Evolutionary conservation across 2,329 filamentous ascomycete species (phyloP), one percentile per base, ranked within the genome.

Genomic region (Cercospora nicotianae): DNA sequence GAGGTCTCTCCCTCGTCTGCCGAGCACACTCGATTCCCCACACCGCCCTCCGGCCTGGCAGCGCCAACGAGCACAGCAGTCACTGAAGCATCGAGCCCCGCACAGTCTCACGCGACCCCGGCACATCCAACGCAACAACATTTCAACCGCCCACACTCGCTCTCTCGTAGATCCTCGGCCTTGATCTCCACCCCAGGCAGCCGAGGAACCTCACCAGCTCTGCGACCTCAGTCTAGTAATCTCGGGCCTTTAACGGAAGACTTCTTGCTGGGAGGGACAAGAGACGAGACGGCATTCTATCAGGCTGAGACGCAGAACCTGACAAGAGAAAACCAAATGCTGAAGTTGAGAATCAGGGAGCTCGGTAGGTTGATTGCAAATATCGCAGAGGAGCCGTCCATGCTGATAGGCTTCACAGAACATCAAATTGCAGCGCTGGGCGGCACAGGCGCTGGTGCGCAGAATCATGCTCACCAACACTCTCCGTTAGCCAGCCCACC

Each of bases 231-330:
- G 74, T 90, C 75, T 79, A 86, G 74, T 80, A 87, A 58, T 83
- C 86, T 77, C 3, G 74, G 76, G 13, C 74, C 74, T 1, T 48
- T 74, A 59, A 74, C 72, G 5, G 85, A 84, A 36, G 89, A 92
- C 62, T 87, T 85, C 81, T 79, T 85, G 59, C 83, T 90, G 1
- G 86, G 86, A n/a, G 86, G 86, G 20, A 75, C 79, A 2, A 63
- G 91, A 18, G 91, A 93, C 74, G 91, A 94, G 77, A 89, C 86
- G 70, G 89, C 90, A 0, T 93, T 93, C 77, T 94, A 94, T 75
- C 91, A 93, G 77, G 91, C 91, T 4, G 91, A 94, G 80, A 92
- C 91, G 1, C 90, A 92, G 79, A 93, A 88, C 80, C 80, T 94
- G 74, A 86, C 89, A 23, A 84, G 91, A 28, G 91, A 94, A 81